Base-by-base conservation (phyloP, 192 early-diverging fungal species). In the Umbelopsis sp. region DNA sequence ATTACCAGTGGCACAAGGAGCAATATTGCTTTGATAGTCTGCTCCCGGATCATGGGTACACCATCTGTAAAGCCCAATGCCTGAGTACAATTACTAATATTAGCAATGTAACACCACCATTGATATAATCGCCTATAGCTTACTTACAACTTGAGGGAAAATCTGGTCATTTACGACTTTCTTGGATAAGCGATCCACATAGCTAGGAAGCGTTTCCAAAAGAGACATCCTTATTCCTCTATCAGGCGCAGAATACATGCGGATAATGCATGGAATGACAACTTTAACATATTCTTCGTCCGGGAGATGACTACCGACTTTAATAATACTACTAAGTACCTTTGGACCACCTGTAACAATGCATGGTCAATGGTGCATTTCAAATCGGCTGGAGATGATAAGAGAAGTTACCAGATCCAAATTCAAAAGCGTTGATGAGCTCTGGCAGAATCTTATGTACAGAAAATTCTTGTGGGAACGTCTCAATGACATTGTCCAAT, bases 361-460 rank as follows among this genome's bases (percentile, higher is more conserved):
- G 25, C 12, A 29, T 20, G 3, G 4, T 62, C 14, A 62, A 20
- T 12, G 17, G 20, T 32, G 25, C 31, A 29, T 62, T n/a, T 62
- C 17, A 14, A 1, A 62, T n/a, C 14, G 32, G 2, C 31, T 29
- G 12, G 12, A 0, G 11, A 29, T 0, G 10, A 16, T 70, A 24
- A 21, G 5, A 16, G 5, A 2, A 4, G 45, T 62, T 81, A 78
- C 84, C 91, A 25, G 90, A 87, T 43, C 91, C 93, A 78, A 87
- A 95, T 72, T 93, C 93, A 69, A 94, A 84, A 8, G 90, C 81
- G 29, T 95, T 91, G 22, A 95, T 83, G 24, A 99, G 84, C 75
- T 96, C 95, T 0, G 96, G 96, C 77, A 97, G 82, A 41, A 98
- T 91, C 81, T 98, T 98, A 85, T 95, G 90, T 67, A 91, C 95